These are phyloP conservation scores for Cercospora zeina DNA, from an alignment of 2,329 filamentous ascomycete genomes.

Conservation along the genomic window DNA sequence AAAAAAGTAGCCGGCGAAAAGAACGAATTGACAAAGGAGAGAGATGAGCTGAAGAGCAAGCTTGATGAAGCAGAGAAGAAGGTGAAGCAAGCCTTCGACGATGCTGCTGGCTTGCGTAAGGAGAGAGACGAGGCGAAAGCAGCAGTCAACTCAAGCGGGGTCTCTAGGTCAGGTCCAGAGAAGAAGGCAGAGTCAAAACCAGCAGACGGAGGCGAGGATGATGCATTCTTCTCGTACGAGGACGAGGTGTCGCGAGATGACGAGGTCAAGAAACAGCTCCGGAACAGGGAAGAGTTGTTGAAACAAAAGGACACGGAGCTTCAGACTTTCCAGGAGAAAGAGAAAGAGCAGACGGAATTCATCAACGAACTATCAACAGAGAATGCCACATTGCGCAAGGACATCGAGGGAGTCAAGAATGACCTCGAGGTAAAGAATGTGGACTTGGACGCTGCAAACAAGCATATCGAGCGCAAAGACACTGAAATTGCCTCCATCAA, in stretches of 20 bases:
- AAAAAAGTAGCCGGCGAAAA: conserved; percentile 70
- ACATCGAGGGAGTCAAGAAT: conserved; percentile 9
- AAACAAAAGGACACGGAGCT: conserved; percentile 71
- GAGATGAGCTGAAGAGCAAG: conserved; percentile 76
- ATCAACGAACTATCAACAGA: conserved; percentile 69
- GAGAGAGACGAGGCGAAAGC: conserved; percentile 30
- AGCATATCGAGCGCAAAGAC: conserved; percentile 25
- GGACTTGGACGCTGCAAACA: conserved; percentile 21
- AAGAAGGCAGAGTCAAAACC: conserved; percentile 15
- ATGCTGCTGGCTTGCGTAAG: conserved; percentile 59
- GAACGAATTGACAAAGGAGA: conserved; percentile 54
- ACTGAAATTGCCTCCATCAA: conserved; percentile 39
- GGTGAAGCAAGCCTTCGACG: conserved; percentile 61
- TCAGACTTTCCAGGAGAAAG: conserved; percentile 42
- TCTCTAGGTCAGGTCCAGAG: conserved; percentile 20
- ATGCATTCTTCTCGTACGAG: conserved; percentile 91
- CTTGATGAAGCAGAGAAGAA: conserved; percentile 67
- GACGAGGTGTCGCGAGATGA: conserved; percentile 58
- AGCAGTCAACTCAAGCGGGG: neutral
- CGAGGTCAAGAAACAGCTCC: conserved; percentile 61
- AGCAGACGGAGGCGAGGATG: conserved; percentile 37
- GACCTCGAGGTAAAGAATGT: conserved; percentile 18
- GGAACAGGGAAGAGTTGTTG: conserved; percentile 67
- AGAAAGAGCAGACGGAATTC: conserved; percentile 53
- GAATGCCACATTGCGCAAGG: conserved; percentile 53